Evolutionary conservation across 768 basidiomycete species (phyloP), one percentile per base, ranked within the genome.

Genomic region (Astraeus odoratus): DNA sequence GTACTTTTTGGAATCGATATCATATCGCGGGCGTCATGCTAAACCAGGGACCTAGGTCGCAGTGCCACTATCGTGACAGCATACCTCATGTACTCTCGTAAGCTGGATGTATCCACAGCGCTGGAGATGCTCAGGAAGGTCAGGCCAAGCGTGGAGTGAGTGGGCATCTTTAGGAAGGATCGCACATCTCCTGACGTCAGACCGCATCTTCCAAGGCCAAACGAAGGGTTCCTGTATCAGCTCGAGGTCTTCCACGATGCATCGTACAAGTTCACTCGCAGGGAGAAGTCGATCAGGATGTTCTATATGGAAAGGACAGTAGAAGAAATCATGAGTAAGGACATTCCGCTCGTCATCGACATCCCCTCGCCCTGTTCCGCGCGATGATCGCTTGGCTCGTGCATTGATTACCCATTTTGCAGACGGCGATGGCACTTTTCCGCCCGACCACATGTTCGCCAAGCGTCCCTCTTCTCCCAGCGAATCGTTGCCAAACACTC

Each of bases 41-140:
- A 19, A n/a, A 24, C 51, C 16, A 35, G 39, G 39, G 51, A n/a
- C 34, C 18, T 50, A 90, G 86, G 86, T 56, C 78, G 93, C 19
- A 92, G 89, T 51, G 81, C 83, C 6, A 85, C 88, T 2, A 81
- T 95, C 38, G 83, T 86, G 6, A 82, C 89, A 2, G 93, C 92
- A 4, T 96, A 91, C 57, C 68, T 96, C 36, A 94, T 96, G 88
- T 78, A 84, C 55, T 75, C 76, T 4, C 69, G 72, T 50, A 72
- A 79, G 13, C 38, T 80, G 2, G 76, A 82, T 47, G 68, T 75
- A 0, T 66, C 75, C 9, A 65, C 71, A 18, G 91, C 93, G 5
- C 64, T 96, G 10, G 75, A 80, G 19, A 66, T 85, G 51, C 81
- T 95, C 49, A 71, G 71, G 44, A 65, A 74, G 45, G 77, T 72